These are phyloP conservation scores for Orbilia blumenaviensis DNA, from an alignment of 2,329 filamentous ascomycete genomes.

Conservation along the genomic window DNA sequence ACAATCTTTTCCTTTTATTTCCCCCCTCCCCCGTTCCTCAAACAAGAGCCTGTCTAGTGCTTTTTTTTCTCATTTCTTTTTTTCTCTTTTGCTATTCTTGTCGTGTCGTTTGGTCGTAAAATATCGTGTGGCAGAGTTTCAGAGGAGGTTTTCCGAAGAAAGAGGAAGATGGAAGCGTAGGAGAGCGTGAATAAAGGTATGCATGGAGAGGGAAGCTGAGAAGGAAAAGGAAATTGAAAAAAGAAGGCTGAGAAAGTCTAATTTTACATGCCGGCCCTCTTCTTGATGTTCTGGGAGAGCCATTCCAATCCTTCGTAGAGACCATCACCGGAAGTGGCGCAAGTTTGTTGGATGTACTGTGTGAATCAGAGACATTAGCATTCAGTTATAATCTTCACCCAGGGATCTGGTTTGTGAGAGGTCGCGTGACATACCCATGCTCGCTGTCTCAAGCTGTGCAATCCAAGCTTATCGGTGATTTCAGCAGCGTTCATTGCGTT, in stretches of 20 bases:
- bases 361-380: background rate
- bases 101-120: constrained; percentile 67
- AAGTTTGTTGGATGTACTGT: constrained; percentile 99
- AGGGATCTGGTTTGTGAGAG: background rate
- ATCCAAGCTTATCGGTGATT: constrained; percentile 99
- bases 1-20: constrained; percentile 16
- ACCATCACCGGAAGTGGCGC: constrained; percentile 98
- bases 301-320: constrained; percentile 98
- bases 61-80: too few species aligned
- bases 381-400: background rate
- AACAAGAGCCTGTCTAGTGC: background rate
- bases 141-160: constrained; percentile 72
- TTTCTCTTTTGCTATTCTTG: too few species aligned
- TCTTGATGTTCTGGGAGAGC: constrained; percentile 83
- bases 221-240: constrained; percentile 16
- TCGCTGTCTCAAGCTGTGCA: constrained; percentile 98
- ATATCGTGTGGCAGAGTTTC: constrained; percentile 95
- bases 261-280: constrained; percentile 62
- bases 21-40: constrained; percentile 20
- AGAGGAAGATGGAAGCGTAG: constrained; percentile 5
- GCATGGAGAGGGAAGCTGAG: background rate
- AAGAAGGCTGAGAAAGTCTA: constrained; percentile 13
- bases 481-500: constrained; percentile 99
- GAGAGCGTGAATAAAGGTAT: background rate
- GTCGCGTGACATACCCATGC: constrained; percentile 81